phyloP scores from a whole-genome alignment of 2,329 filamentous ascomycete genomes.

The Daldinia eschscholtzii region DNA sequence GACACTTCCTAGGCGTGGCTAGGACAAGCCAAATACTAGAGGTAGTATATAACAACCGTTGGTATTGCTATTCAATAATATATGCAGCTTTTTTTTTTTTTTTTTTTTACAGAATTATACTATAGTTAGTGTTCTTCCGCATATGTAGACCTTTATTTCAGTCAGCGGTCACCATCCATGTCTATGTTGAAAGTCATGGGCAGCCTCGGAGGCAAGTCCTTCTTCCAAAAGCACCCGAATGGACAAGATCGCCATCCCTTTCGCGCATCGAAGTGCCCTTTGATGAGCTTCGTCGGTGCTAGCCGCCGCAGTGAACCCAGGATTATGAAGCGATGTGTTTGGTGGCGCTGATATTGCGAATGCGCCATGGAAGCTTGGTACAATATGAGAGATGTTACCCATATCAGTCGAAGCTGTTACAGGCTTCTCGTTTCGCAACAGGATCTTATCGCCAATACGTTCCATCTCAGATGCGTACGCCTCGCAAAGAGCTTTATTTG shows the following conservation, averaged over 20 bases:
- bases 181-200: conserved; percentile 33
- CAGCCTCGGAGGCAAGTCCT: conserved; percentile 19
- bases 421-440: conserved; percentile 54
- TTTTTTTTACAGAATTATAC: neutral
- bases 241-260: conserved; percentile 39
- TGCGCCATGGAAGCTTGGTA: conserved; percentile 63
- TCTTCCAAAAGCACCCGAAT: conserved; percentile 35
- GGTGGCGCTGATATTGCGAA: conserved; percentile 58
- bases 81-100: no score
- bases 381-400: conserved; percentile 63
- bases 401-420: conserved; percentile 62
- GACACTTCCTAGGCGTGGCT: no score
- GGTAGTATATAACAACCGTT: no score
- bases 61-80: no score
- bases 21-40: no score
- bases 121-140: neutral
- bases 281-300: conserved; percentile 63
- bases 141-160: neutral
- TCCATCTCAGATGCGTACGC: conserved; percentile 61
- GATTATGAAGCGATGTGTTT: conserved; percentile 56
- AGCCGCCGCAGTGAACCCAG: conserved; percentile 60
- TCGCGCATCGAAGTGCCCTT: conserved; percentile 36
- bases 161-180: conserved; percentile 23
- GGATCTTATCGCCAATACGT: conserved; percentile 54
- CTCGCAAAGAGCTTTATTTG: conserved; percentile 60